These are phyloP conservation scores for Neocatenulostroma microsporum DNA, from an alignment of 2,329 filamentous ascomycete species.

Conservation along the genomic window DNA sequence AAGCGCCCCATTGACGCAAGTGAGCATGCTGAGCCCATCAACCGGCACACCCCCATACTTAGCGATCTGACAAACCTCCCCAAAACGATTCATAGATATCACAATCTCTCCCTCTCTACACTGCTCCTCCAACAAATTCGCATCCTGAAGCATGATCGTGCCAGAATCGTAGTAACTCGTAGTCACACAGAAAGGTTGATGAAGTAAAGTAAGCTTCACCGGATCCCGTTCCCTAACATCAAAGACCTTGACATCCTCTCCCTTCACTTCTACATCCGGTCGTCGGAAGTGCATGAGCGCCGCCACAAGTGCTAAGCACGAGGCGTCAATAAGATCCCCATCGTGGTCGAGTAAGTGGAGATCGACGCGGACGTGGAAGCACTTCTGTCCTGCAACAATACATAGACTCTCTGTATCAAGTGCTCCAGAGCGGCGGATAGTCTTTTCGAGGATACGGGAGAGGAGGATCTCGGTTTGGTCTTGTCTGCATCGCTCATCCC, in stretches of 20 bases:
- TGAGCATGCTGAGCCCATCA: constrained; percentile 69
- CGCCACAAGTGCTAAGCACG: constrained; percentile 79
- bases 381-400: constrained; percentile 81
- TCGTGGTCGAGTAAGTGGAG: constrained; percentile 88
- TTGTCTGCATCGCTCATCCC: too few species aligned
- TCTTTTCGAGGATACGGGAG: constrained; percentile 85
- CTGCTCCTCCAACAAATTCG: constrained; percentile 67
- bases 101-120: constrained; percentile 65
- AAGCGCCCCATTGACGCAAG: constrained; percentile 66
- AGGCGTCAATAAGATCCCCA: constrained; percentile 78
- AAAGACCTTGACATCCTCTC: constrained; percentile 77
- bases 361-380: constrained; percentile 85
- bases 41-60: constrained; percentile 81
- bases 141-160: constrained; percentile 63
- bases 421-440: constrained; percentile 81
- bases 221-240: constrained; percentile 79
- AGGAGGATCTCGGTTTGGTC: constrained; percentile 64
- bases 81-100: constrained; percentile 79
- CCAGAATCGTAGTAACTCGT: constrained; percentile 74
- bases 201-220: constrained; percentile 80
- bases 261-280: constrained; percentile 80
- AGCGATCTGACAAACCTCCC: constrained; percentile 83
- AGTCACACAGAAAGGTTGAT: constrained; percentile 84
- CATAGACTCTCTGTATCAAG: constrained; percentile 94
- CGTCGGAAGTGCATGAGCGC: constrained; percentile 85